phyloP scores from a whole-genome alignment of 1,284 basidiomycete species.

The Malassezia sympodialis region DNA sequence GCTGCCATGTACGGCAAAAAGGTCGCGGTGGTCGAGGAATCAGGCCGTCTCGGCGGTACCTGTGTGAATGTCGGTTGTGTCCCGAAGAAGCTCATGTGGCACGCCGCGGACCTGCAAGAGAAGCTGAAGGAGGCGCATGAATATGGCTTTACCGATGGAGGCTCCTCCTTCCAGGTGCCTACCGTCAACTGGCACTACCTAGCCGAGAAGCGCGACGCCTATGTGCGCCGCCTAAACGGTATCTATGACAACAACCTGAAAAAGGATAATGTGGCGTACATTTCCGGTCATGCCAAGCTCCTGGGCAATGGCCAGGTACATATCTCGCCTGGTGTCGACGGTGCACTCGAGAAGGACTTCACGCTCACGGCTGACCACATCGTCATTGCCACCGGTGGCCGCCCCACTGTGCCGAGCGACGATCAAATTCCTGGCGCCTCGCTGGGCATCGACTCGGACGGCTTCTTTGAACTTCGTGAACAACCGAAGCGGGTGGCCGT shows the following conservation, averaged over 20 bases:
- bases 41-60: slow-evolving; percentile 74
- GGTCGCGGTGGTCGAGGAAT: slow-evolving; percentile 76
- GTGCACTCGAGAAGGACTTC: slow-evolving; percentile 53
- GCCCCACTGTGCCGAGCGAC: slow-evolving; percentile 70
- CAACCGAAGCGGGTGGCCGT: slow-evolving; percentile 89
- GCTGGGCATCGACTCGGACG: slow-evolving; percentile 84
- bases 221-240: slow-evolving; percentile 78
- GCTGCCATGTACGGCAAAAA: slow-evolving; percentile 89
- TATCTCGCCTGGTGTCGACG: slow-evolving; percentile 34
- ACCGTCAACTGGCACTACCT: slow-evolving; percentile 77
- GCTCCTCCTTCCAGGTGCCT: slow-evolving; percentile 46
- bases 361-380: slow-evolving; percentile 38
- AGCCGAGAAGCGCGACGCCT: slow-evolving; percentile 88
- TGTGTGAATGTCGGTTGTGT: slow-evolving; percentile 74
- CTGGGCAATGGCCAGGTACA: slow-evolving; percentile 37
- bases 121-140: slow-evolving; percentile 62
- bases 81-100: slow-evolving; percentile 84
- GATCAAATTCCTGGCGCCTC: slow-evolving; percentile 75
- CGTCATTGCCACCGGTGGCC: slow-evolving; percentile 70
- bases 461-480: slow-evolving; percentile 82
- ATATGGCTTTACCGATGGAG: slow-evolving; percentile 61
- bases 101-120: slow-evolving; percentile 77
- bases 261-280: slow-evolving; percentile 79
- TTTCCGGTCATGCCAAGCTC: slow-evolving; percentile 62
- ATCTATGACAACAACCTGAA: slow-evolving; percentile 75